Evolutionary conservation across 768 basidiomycete species (phyloP).

Genomic region (Kwoniella sp.): DNA sequence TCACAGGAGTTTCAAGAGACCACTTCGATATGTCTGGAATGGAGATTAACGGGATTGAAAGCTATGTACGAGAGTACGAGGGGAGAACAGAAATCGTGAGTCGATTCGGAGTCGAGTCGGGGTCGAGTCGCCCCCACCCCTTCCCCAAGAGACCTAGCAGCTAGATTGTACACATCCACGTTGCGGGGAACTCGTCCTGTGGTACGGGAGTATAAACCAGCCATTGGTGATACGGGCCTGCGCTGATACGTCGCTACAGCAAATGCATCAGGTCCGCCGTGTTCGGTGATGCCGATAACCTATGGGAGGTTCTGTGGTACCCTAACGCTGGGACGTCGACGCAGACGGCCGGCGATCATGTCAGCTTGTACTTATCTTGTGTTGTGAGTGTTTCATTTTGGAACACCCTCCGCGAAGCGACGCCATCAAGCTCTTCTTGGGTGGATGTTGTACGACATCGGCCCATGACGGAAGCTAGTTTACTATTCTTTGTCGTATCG

Average conservation of each 20-base stretch:
- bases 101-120: constrained; percentile 1
- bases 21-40: constrained; percentile 61
- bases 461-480: no score
- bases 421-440: no score
- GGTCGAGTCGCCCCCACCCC: no score
- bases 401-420: no score
- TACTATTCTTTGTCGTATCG: no score
- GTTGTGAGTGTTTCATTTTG: constrained; percentile 62
- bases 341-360: constrained; percentile 61
- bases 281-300: constrained; percentile 46
- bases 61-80: constrained; percentile 72
- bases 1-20: constrained; percentile 52
- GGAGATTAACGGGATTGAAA: constrained; percentile 73
- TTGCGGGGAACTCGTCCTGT: no score
- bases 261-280: constrained; percentile 75
- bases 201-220: no score
- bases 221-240: no score
- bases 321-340: constrained; percentile 68
- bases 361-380: constrained; percentile 78
- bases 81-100: constrained; percentile 57
- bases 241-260: constrained; percentile 57
- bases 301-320: constrained; percentile 74
- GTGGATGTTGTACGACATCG: no score
- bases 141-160: no score
- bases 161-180: no score